Conservation (phyloP, 495 filamentous ascomycete species). For the Pyrenula massariospora region DNA sequence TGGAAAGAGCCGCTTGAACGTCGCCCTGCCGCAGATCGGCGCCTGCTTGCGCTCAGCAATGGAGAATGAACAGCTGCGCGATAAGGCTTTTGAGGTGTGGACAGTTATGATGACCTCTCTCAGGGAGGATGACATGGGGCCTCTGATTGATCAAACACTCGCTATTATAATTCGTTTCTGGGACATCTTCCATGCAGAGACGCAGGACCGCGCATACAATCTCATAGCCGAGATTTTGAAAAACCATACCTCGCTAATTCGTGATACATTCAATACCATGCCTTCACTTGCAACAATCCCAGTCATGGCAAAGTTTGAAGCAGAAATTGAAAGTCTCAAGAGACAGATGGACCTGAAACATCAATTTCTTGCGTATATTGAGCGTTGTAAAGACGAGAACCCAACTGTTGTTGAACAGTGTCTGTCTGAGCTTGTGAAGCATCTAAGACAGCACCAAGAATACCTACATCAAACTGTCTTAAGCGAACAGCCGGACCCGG, state of each 20-base stretch:
- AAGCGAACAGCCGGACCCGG: slow-evolving; percentile 71
- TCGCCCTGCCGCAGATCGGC: slow-evolving; percentile 82
- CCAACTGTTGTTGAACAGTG: slow-evolving; percentile 69
- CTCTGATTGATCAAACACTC: slow-evolving; percentile 75
- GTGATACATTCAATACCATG: slow-evolving; percentile 54
- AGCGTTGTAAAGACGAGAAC: slow-evolving; percentile 71
- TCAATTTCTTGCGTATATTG: slow-evolving; percentile 55
- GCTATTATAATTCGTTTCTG: slow-evolving; percentile 77
- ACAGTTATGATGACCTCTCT: slow-evolving; percentile 59
- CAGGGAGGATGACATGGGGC: slow-evolving; percentile 64
- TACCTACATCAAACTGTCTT: slow-evolving; percentile 74
- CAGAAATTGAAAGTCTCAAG: slow-evolving; percentile 51
- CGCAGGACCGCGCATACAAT: slow-evolving; percentile 41
- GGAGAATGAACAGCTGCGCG: slow-evolving; percentile 55
- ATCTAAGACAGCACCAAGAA: slow-evolving; percentile 59
- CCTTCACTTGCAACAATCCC: slow-evolving; percentile 70
- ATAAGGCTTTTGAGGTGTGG: slow-evolving; percentile 77
- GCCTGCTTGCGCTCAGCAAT: slow-evolving; percentile 82
- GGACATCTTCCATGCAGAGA: slow-evolving; percentile 47
- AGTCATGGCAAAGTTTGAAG: slow-evolving; percentile 51
- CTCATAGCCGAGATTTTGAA: slow-evolving; percentile 55
- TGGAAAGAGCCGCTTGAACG: slow-evolving; percentile 53
- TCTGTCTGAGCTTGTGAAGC: slow-evolving; percentile 61
- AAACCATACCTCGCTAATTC: slow-evolving; percentile 44
- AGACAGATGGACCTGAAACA: slow-evolving; percentile 44